Percentiles rank a stretch among this genome's conserved stretches.
phyloP scores from a whole-genome alignment of 495 filamentous ascomycete species.

The Neurospora sp. region DNA sequence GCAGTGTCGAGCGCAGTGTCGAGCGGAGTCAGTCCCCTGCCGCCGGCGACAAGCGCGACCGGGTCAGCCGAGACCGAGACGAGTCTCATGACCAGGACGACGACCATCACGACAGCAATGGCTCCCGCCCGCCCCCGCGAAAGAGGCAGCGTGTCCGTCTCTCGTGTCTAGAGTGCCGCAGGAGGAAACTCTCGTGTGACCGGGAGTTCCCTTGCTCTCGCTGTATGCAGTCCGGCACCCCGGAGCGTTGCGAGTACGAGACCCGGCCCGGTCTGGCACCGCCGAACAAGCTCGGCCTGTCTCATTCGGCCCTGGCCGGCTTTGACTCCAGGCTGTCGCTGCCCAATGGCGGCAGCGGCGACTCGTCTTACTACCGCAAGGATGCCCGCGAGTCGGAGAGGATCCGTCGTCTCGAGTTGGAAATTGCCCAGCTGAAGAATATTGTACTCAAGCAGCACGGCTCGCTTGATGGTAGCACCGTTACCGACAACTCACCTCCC shows the following conservation, averaged over 20 bases:
- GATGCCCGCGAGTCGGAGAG: slow-evolving; percentile 33
- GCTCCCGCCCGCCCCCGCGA: slow-evolving; percentile 26
- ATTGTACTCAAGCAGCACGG: slow-evolving; percentile 26
- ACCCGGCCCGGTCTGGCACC: slow-evolving; percentile 33
- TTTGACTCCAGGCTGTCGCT: slow-evolving; percentile 26
- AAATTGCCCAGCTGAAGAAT: slow-evolving; percentile 36
- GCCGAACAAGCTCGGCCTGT: slow-evolving; percentile 27
- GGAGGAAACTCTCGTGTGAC: slow-evolving; percentile 42
- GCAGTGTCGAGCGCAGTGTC: neutral
- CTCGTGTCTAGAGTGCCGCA: slow-evolving; percentile 40
- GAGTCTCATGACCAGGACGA: slow-evolving; percentile 3
- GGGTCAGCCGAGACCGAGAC: neutral
- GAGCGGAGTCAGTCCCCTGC: neutral
- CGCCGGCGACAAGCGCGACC: neutral
- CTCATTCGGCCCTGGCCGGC: slow-evolving; percentile 21
- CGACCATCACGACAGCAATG: slow-evolving; percentile 14
- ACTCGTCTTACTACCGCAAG: slow-evolving; percentile 19
- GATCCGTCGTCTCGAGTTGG: slow-evolving; percentile 39
- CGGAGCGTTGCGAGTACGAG: slow-evolving; percentile 41
- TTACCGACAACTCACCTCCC: slow-evolving; percentile 21
- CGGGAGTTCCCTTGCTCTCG: slow-evolving; percentile 42
- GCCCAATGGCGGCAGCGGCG: slow-evolving; percentile 17
- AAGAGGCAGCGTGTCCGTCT: slow-evolving; percentile 41
- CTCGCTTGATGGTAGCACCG: slow-evolving; percentile 26
- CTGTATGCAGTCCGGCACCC: slow-evolving; percentile 40